Conservation (phyloP, 2,329 filamentous ascomycete genomes). For the Fusarium albidum region DNA sequence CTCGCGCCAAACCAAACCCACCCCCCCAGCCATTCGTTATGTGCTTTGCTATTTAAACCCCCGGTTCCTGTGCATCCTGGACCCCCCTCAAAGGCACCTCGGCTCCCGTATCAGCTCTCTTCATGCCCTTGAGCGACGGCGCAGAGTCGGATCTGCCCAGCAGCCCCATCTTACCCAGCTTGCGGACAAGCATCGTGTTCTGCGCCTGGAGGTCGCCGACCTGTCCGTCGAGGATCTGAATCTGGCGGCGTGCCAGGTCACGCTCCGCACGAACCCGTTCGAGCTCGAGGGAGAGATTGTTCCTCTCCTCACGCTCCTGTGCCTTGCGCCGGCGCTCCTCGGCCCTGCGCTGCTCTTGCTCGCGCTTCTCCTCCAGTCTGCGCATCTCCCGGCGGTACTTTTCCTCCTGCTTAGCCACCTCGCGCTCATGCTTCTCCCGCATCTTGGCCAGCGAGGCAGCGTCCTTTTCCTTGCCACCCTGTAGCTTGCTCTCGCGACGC, state of each 20-base stretch:
- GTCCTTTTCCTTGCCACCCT: conserved; percentile 60
- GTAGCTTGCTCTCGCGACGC: conserved; percentile 53
- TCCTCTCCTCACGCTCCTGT: conserved; percentile 61
- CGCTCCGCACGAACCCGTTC: conserved; percentile 60
- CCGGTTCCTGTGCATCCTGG: background rate
- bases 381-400: conserved; percentile 70
- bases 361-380: conserved; percentile 70
- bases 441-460: conserved; percentile 62
- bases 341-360: conserved; percentile 68
- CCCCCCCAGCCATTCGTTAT: conserved; percentile 14
- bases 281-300: conserved; percentile 59
- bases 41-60: conserved; percentile 15
- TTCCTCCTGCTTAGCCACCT: conserved; percentile 71
- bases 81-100: background rate
- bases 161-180: conserved; percentile 55
- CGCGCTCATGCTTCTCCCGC: conserved; percentile 69
- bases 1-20: conserved; percentile 30
- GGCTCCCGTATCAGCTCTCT: conserved; percentile 17
- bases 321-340: conserved; percentile 60
- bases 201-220: conserved; percentile 66
- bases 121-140: conserved; percentile 32
- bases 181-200: conserved; percentile 66
- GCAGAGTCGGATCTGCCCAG: conserved; percentile 54
- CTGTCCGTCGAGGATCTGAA: conserved; percentile 62
- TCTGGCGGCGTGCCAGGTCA: conserved; percentile 61